Evolutionary conservation across 31 red algal species (phyloP).

Genomic region (Pterothamnion heteromorphum): DNA sequence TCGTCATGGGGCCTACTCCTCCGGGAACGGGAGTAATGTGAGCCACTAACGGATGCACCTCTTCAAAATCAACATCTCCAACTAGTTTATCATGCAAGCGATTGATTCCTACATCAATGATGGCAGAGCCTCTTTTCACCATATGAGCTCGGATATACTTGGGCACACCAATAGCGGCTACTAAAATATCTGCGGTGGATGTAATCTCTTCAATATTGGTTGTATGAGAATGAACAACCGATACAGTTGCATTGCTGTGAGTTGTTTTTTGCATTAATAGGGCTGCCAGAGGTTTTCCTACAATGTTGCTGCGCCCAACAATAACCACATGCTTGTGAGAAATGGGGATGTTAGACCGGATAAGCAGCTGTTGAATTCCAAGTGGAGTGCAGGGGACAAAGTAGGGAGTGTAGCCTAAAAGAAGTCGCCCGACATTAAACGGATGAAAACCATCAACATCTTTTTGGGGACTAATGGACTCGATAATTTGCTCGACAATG

Average conservation of each 20-base stretch:
- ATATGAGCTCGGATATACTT: slow-evolving; percentile 67
- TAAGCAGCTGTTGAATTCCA: slow-evolving; percentile 72
- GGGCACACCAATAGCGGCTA: slow-evolving; percentile 75
- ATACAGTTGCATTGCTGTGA: slow-evolving; percentile 87
- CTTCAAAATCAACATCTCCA: slow-evolving; percentile 83
- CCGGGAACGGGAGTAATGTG: slow-evolving; percentile 90
- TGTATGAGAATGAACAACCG: slow-evolving; percentile 73
- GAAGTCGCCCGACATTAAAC: slow-evolving; percentile 79
- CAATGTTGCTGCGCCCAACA: slow-evolving; percentile 87
- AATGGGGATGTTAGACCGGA: slow-evolving; percentile 61
- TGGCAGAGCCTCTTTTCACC: slow-evolving; percentile 77
- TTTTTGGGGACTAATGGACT: slow-evolving; percentile 72
- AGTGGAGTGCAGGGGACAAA: slow-evolving; percentile 88
- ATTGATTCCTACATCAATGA: slow-evolving; percentile 94
- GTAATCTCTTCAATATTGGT: slow-evolving; percentile 55
- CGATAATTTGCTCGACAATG: slow-evolving; percentile 66
- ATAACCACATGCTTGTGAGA: slow-evolving; percentile 72
- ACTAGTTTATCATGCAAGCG: slow-evolving; percentile 73
- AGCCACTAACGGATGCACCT: slow-evolving; percentile 48
- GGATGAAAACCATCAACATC: slow-evolving; percentile 99
- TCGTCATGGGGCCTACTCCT: slow-evolving; percentile 93
- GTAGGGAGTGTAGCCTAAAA: slow-evolving; percentile 43
- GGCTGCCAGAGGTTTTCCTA: slow-evolving; percentile 78
- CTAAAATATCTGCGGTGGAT: slow-evolving; percentile 75
- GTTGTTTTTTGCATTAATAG: slow-evolving; percentile 51